Evolutionary conservation across 306 rosid species (phyloP).

Genomic region (Cucumis cinereus): DNA sequence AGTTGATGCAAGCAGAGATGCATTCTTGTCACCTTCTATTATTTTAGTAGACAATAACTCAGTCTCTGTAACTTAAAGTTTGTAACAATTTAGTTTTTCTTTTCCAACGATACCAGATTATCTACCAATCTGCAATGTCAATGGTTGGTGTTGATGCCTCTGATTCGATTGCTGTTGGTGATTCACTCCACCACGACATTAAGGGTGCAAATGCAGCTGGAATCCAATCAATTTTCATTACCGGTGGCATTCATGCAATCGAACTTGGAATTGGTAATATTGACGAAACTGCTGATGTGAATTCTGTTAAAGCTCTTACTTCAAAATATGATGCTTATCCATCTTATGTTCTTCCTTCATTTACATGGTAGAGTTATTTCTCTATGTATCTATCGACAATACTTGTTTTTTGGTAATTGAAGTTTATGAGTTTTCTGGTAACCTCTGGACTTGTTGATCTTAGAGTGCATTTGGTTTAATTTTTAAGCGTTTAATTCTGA

Average conservation of each 20-base stretch:
- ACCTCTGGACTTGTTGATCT: too few species aligned
- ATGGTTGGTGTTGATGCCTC: slow-evolving; percentile 51
- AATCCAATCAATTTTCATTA: slow-evolving; percentile 49
- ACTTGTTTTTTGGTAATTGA: neutral
- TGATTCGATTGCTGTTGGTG: slow-evolving; percentile 76
- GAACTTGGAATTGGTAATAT: slow-evolving; percentile 58
- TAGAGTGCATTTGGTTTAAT: too few species aligned
- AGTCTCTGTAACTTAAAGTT: neutral
- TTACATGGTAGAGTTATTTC: slow-evolving; percentile 44
- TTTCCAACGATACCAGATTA: slow-evolving; percentile 37
- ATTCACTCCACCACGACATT: slow-evolving; percentile 90
- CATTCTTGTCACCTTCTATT: neutral
- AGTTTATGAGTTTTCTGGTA: too few species aligned
- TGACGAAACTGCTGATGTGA: slow-evolving; percentile 43
- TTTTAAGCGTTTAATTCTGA: too few species aligned
- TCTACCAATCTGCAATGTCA: slow-evolving; percentile 66
- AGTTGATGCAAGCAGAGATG: neutral
- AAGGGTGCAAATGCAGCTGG: slow-evolving; percentile 87
- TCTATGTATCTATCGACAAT: neutral
- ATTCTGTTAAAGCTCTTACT: slow-evolving; percentile 53
- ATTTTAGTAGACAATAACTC: neutral
- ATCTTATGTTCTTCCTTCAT: slow-evolving; percentile 62
- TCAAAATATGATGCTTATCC: slow-evolving; percentile 58
- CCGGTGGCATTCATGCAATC: slow-evolving; percentile 71
- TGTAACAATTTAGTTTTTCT: neutral